Base-by-base conservation (phyloP, 2,329 filamentous ascomycete genomes). In the Colletotrichum chrysophilum region DNA sequence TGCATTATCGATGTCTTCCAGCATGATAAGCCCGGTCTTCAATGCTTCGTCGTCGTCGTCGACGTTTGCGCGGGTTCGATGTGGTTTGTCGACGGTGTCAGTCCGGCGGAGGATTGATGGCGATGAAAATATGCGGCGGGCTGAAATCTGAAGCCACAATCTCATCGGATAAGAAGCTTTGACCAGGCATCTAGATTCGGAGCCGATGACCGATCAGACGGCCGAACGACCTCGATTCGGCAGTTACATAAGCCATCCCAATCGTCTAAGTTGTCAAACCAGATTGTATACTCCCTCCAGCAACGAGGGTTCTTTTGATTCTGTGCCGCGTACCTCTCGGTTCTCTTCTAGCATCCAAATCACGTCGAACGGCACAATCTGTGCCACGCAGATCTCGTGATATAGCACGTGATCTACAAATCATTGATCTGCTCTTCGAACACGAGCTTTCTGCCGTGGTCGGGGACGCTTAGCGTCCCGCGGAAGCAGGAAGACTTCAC, bases 131-230 rank as follows among this genome's bases (percentile, higher is more conserved):
- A 30, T 70, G 65, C 36, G 58, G 36, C 56, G 55, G 26, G 21
- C 62, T 56, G 56, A 32, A 52, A 28, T 75, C 71, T 66, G 36
- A 6, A 52, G 32, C 26, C 34, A 32, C 70, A 14, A 52, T 61
- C 74, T 76, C 71, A 75, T 75, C 66, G 61, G 61, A 75, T 71
- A 43, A 74, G 65, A 64, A 70, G 71, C 71, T 76, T 70, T 36
- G 74, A 56, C 71, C 66, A 65, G 36, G 43, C 43, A 13, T n/a
- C 43, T 12, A 26, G 32, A 34, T 43, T 69, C 70, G 74, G 74
- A 74, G 58, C 74, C 65, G 70, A 66, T 5, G 5, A 13, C 55
- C 14, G 61, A 34, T n/a, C 10, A 32, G 9, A 12, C 14, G 18
- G 28, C 28, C 18, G 12, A 13, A 30, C 18, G 7, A 24, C 10